phyloP scores from a whole-genome alignment of 805 yeast species.

The Starmerella ratchasimensis region DNA sequence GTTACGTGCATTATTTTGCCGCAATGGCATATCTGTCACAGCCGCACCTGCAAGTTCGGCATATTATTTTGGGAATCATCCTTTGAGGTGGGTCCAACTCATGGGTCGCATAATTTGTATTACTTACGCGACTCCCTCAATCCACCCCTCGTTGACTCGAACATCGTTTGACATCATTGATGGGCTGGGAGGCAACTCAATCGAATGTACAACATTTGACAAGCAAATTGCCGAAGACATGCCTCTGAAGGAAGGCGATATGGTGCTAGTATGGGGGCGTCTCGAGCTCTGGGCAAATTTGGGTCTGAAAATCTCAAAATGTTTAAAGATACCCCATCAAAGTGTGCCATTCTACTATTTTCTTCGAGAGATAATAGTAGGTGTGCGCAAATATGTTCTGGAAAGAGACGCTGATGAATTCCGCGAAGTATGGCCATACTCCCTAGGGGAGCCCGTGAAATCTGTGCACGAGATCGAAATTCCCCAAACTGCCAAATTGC shows the following conservation, averaged over 20 bases:
- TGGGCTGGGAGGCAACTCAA: not conserved
- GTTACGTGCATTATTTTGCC: not conserved
- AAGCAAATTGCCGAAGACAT: not conserved
- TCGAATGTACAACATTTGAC: not conserved
- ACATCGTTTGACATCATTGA: not conserved
- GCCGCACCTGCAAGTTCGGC: not conserved
- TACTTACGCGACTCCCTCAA: not conserved
- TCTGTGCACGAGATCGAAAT: no score
- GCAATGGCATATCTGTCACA: not conserved
- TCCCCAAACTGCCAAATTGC: no score
- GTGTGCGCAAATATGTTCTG: constrained; percentile 2
- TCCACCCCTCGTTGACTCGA: not conserved
- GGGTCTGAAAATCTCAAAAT: no score
- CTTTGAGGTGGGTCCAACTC: constrained; percentile 5
- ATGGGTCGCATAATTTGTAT: constrained; percentile 6
- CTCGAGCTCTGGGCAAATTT: no score
- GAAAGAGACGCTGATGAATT: constrained; percentile 4
- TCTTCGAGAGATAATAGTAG: not conserved
- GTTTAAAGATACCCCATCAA: not conserved
- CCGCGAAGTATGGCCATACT: no score
- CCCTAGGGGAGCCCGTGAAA: no score
- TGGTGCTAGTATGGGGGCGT: constrained; percentile 1
- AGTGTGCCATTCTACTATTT: not conserved
- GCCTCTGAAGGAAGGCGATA: not conserved
- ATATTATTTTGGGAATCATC: constrained; percentile 11